Conservation (phyloP, 75 land plant genomes). For the Gnetum montanum region DNA sequence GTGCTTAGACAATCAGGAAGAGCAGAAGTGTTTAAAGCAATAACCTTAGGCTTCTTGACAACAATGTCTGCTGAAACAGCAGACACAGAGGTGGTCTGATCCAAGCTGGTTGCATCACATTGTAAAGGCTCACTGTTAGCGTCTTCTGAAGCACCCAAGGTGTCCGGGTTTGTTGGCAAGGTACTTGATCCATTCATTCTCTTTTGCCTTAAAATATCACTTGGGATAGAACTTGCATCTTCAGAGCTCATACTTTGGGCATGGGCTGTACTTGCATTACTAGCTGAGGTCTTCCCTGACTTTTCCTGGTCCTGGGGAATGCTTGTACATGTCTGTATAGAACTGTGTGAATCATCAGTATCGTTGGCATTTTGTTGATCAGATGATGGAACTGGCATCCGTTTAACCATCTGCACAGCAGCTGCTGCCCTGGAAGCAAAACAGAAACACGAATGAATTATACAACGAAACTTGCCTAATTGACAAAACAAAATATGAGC, state of each 20-base stretch:
- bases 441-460: neutral
- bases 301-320: conserved; percentile 54
- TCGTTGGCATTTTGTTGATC: conserved; percentile 54
- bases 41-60: conserved; percentile 14
- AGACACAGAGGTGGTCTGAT: conserved; percentile 18
- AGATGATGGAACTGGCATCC: conserved; percentile 19
- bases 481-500: neutral
- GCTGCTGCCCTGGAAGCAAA: conserved; percentile 45
- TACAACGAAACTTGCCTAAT: neutral
- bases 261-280: conserved; percentile 41
- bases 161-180: conserved; percentile 6
- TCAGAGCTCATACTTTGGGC: conserved; percentile 51
- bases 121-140: conserved; percentile 10
- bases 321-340: conserved; percentile 48
- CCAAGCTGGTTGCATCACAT: conserved; percentile 25
- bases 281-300: conserved; percentile 53
- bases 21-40: neutral
- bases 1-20: conserved; percentile 43
- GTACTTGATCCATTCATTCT: neutral
- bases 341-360: conserved; percentile 42
- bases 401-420: conserved; percentile 62
- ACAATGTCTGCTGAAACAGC: conserved; percentile 22
- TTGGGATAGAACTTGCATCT: conserved; percentile 15
- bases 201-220: conserved; percentile 6
- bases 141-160: conserved; percentile 14